Percentiles rank a stretch among this genome's conserved stretches.
These are phyloP conservation scores for Thelephora aurantiotincta DNA, from an alignment of 768 basidiomycete genomes.

Conservation along the genomic window DNA sequence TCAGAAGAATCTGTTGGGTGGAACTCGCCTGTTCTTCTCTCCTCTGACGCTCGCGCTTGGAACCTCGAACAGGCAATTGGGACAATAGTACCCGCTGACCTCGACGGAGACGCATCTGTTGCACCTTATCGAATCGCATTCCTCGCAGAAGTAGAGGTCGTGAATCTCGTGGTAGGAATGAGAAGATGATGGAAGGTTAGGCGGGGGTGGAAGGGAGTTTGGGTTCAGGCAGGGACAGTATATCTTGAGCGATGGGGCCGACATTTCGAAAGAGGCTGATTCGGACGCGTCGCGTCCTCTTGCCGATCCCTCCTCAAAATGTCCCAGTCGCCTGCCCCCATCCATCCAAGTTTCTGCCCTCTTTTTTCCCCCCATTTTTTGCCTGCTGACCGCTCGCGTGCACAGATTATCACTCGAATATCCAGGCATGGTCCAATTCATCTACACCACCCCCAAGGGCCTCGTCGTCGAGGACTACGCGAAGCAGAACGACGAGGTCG, in stretches of 20 bases:
- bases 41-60: constrained; percentile 96
- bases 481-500: background rate
- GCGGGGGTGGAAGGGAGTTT: constrained; percentile 52
- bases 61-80: constrained; percentile 96
- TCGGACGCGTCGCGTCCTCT: background rate
- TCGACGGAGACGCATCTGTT: constrained; percentile 86
- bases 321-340: background rate
- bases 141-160: constrained; percentile 91
- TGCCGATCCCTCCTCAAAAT: background rate
- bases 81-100: constrained; percentile 96
- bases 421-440: background rate
- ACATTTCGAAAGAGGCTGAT: constrained; percentile 5
- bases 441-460: background rate
- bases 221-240: constrained; percentile 63
- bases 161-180: constrained; percentile 75
- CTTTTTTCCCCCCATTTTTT: too few relatives aligned
- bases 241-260: constrained; percentile 38
- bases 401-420: background rate
- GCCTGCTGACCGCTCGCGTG: background rate
- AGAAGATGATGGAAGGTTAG: constrained; percentile 63
- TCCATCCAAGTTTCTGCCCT: background rate
- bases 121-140: constrained; percentile 92
- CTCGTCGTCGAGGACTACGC: background rate
- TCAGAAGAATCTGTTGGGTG: background rate
- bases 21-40: constrained; percentile 80